A percentile compares a stretch with the other conserved stretches of the same genome.
These are phyloP conservation scores for Talaromyces trachyspermus DNA, from an alignment of 495 filamentous ascomycete species.

Conservation along the genomic window DNA sequence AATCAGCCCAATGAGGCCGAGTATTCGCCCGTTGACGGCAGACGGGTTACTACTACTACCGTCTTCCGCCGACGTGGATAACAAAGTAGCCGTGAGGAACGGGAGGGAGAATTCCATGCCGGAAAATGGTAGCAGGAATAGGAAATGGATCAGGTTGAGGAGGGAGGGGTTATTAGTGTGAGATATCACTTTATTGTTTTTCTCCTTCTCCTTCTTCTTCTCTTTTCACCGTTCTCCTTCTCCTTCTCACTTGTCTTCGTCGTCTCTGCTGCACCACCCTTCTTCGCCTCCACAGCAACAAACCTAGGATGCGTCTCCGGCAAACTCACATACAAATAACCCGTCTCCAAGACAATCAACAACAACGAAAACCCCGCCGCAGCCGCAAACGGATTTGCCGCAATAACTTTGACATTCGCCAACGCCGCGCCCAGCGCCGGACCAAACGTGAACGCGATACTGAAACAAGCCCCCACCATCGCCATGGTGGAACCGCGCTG, in stretches of 20 bases:
- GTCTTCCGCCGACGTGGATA: constrained; percentile 48
- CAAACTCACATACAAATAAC: constrained; percentile 78
- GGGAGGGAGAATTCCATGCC: constrained; percentile 92
- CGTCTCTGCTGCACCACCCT: neutral
- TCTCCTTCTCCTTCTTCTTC: neutral
- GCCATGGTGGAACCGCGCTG: constrained; percentile 88
- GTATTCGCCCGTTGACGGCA: constrained; percentile 71
- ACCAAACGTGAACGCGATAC: constrained; percentile 93
- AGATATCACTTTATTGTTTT: neutral
- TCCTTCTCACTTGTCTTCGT: neutral
- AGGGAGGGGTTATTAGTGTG: constrained; percentile 74
- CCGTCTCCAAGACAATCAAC: constrained; percentile 76
- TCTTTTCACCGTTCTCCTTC: neutral
- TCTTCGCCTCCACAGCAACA: neutral
- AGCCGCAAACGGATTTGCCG: constrained; percentile 86
- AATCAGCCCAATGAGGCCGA: constrained; percentile 89
- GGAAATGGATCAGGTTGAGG: constrained; percentile 81
- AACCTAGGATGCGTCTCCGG: constrained; percentile 73
- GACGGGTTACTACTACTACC: constrained; percentile 51
- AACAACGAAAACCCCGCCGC: constrained; percentile 78
- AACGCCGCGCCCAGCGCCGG: constrained; percentile 85
- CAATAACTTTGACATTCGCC: constrained; percentile 62
- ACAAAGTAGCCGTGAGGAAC: constrained; percentile 90
- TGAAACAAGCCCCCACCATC: constrained; percentile 92
- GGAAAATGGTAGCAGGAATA: constrained; percentile 93